Base-by-base conservation (phyloP, 2,329 filamentous ascomycete species). In the Exophiala xenobiotica region DNA sequence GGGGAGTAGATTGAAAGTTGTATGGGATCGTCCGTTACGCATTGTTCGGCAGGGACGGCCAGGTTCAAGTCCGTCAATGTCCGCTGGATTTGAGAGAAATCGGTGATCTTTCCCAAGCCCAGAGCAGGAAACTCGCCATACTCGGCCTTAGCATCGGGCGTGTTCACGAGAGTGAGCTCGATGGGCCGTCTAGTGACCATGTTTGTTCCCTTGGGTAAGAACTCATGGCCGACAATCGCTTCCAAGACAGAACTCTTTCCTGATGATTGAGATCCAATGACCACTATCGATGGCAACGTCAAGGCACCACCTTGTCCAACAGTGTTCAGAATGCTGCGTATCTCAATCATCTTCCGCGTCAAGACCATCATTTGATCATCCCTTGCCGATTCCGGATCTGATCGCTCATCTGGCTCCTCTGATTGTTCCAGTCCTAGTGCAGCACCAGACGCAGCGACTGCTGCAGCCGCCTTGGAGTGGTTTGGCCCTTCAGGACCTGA, bases 311-410 rank as follows among this genome's bases (percentile, higher is more conserved):
- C 95, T 74, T 99, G 92, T 26, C 91, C 95, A 40, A 99, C 88
- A 20, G 86, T 89, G 65, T 95, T 88, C 19, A 99, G 78, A 50
- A 99, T 89, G 61, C 86, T 91, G 61, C 95, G 80, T 51, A 99
- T 97, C 74, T 99, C 93, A 65, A 99, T 99, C 93, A 99, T 99
- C 74, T 97, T 97, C 74, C 93, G 92, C 1, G 95, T 99, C 65
- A 99, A 76, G 61, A 96, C 79, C 93, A 99, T 99, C 92, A 99
- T 99, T 70, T 99, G 93, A 67, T 99, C 93, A 64, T 99, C 93
- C 63, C 84, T 83, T 14, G 90, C 88, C 42, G 80, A 78, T 64
- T 87, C 83, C 49, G 86, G 82, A 16, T 74, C 76, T 6, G 77
- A 74, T 49, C 83, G 77, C 3, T 77, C 70, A 27, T 92, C 82